A percentile compares a stretch with the other conserved stretches of the same genome.
phyloP scores from a whole-genome alignment of 2,329 filamentous ascomycete genomes.

The Stemphylium beticola region DNA sequence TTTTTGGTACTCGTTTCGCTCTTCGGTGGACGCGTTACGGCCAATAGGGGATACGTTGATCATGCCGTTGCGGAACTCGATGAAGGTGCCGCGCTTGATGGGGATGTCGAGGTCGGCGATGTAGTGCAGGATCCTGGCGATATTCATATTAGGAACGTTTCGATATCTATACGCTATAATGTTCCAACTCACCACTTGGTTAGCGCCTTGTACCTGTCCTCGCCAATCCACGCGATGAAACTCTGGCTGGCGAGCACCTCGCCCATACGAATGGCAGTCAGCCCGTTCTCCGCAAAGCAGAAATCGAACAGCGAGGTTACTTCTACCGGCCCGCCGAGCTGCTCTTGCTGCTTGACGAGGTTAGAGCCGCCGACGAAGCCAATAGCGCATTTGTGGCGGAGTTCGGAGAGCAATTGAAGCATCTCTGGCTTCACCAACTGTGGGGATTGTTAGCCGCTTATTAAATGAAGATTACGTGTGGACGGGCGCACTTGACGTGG shows the following conservation, averaged over 20 bases:
- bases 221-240: constrained; percentile 92
- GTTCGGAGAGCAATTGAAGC: constrained; percentile 75
- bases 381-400: constrained; percentile 87
- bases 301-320: constrained; percentile 94
- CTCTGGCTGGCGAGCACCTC: constrained; percentile 75
- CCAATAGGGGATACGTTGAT: constrained; percentile 85
- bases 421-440: constrained; percentile 79
- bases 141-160: not conserved
- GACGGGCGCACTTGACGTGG: constrained; percentile 69
- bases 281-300: constrained; percentile 95
- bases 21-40: constrained; percentile 80
- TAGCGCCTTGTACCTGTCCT: constrained; percentile 81
- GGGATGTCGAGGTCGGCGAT: constrained; percentile 84
- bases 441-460: constrained; percentile 16
- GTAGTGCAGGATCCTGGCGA: constrained; percentile 70
- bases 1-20: constrained; percentile 81
- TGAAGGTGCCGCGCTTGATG: constrained; percentile 81
- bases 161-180: no score
- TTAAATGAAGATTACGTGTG: not conserved
- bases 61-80: constrained; percentile 93
- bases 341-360: constrained; percentile 93
- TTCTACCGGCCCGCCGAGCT: constrained; percentile 72
- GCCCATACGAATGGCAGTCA: constrained; percentile 88
- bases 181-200: constrained; percentile 60
- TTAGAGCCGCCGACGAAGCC: constrained; percentile 94